Percentiles rank a stretch among this genome's conserved stretches.
phyloP scores from a whole-genome alignment of 345 rosid genomes.

The Raphanus sativus region DNA sequence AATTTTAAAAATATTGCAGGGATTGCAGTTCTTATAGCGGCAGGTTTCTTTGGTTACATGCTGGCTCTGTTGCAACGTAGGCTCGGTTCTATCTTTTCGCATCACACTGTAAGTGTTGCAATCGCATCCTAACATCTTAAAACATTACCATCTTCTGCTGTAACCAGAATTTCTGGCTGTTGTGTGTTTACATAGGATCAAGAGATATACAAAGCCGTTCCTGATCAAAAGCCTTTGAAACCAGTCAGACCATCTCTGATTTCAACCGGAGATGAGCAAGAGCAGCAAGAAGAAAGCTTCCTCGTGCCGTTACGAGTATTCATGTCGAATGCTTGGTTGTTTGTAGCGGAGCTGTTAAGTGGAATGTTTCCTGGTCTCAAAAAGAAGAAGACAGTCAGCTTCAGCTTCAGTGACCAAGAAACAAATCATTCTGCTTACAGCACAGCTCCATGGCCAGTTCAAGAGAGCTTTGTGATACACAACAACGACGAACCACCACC shows the following conservation, averaged over 20 bases:
- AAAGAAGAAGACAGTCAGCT: conserved; percentile 53
- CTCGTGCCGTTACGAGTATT: conserved; percentile 65
- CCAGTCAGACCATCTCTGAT: conserved; percentile 73
- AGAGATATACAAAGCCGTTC: conserved; percentile 30
- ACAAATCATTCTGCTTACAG: conserved; percentile 37
- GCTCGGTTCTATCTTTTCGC: conserved; percentile 58
- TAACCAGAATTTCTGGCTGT: neutral
- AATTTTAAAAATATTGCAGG: conserved; percentile 45
- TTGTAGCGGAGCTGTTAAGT: conserved; percentile 61
- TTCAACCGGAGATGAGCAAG: conserved; percentile 63
- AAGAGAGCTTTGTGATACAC: neutral
- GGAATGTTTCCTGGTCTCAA: conserved; percentile 63
- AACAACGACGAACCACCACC: neutral
- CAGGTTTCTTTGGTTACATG: conserved; percentile 93
- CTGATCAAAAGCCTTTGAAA: conserved; percentile 54
- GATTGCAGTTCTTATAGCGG: conserved; percentile 82
- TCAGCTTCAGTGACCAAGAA: conserved; percentile 52
- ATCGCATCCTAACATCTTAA: neutral
- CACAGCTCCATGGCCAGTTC: neutral
- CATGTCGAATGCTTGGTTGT: conserved; percentile 50
- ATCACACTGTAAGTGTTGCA: conserved; percentile 54
- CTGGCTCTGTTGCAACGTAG: conserved; percentile 84
- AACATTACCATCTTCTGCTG: neutral
- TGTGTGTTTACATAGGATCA: conserved; percentile 51
- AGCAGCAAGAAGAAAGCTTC: conserved; percentile 76